Evolutionary conservation across 2,329 filamentous ascomycete species (phyloP).

Genomic region (Fusarium sp.): DNA sequence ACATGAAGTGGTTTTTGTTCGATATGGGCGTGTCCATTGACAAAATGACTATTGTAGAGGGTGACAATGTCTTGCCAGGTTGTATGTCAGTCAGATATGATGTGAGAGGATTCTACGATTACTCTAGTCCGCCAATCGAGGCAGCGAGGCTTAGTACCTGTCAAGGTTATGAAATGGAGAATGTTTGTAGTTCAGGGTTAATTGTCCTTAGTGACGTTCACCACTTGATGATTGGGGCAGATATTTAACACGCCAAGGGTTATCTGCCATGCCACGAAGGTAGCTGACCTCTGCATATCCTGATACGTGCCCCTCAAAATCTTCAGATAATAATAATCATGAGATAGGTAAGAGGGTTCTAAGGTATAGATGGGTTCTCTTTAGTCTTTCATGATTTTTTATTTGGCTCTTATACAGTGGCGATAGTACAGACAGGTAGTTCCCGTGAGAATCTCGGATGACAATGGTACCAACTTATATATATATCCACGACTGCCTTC

Average conservation of each 20-base stretch:
- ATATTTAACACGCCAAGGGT: neutral
- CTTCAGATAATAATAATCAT: no score
- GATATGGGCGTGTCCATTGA: neutral
- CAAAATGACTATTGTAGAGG: neutral
- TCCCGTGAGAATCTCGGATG: no score
- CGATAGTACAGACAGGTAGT: no score
- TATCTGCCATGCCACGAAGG: neutral
- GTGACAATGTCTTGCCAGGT: neutral
- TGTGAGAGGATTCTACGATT: neutral
- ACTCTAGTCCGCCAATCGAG: neutral
- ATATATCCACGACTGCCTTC: no score
- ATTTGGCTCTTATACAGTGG: no score
- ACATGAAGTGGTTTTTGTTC: slow-evolving; percentile 3
- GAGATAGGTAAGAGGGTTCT: no score
- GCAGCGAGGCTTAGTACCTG: neutral
- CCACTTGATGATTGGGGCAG: neutral
- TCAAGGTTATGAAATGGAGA: neutral
- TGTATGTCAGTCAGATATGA: neutral
- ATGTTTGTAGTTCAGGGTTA: neutral
- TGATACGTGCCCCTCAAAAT: no score
- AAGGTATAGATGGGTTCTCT: no score
- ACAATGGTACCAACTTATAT: no score
- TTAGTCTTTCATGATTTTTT: no score
- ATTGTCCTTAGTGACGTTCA: neutral
- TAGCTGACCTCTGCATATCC: neutral